phyloP scores from a whole-genome alignment of 2,329 filamentous ascomycete genomes.

The Corinectria fuckeliana region DNA sequence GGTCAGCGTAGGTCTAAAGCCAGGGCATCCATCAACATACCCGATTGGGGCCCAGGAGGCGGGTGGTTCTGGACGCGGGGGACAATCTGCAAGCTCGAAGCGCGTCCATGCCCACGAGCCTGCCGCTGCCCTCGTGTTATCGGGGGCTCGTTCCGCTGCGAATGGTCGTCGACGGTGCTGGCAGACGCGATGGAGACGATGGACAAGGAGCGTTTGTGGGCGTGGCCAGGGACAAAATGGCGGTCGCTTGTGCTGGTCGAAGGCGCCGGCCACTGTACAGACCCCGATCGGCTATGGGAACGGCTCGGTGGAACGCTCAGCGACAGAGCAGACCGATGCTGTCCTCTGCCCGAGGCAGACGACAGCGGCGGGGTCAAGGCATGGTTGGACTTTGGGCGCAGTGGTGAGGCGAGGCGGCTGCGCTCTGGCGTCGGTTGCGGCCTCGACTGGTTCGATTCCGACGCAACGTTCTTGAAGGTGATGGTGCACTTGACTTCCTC shows the following conservation, averaged over 20 bases:
- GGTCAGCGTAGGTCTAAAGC: slow-evolving; percentile 20
- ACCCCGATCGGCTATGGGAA: slow-evolving; percentile 53
- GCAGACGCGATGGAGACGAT: slow-evolving; percentile 78
- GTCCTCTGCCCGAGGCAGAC: slow-evolving; percentile 56
- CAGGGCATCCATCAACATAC: slow-evolving; percentile 40
- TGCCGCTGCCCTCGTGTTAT: slow-evolving; percentile 58
- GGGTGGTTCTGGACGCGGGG: slow-evolving; percentile 50
- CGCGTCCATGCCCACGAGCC: slow-evolving; percentile 72
- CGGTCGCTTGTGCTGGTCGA: slow-evolving; percentile 40
- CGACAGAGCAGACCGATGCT: slow-evolving; percentile 70
- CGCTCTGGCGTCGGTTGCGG: slow-evolving; percentile 38
- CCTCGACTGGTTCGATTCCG: slow-evolving; percentile 47
- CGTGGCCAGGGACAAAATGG: slow-evolving; percentile 51
- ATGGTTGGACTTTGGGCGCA: slow-evolving; percentile 52
- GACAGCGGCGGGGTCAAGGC: slow-evolving; percentile 54
- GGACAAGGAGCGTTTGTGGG: slow-evolving; percentile 78
- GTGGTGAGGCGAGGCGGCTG: slow-evolving; percentile 51
- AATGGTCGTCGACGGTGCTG: slow-evolving; percentile 55
- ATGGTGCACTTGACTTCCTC: slow-evolving; percentile 96
- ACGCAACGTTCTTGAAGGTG: slow-evolving; percentile 87
- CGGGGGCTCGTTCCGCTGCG: slow-evolving; percentile 50
- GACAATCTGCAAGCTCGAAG: slow-evolving; percentile 79
- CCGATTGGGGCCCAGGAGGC: slow-evolving; percentile 48
- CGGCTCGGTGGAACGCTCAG: slow-evolving; percentile 59
- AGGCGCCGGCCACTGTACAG: slow-evolving; percentile 55